phyloP scores from a whole-genome alignment of 176 grass and related monocot genomes.

The Stipa capillata region DNA sequence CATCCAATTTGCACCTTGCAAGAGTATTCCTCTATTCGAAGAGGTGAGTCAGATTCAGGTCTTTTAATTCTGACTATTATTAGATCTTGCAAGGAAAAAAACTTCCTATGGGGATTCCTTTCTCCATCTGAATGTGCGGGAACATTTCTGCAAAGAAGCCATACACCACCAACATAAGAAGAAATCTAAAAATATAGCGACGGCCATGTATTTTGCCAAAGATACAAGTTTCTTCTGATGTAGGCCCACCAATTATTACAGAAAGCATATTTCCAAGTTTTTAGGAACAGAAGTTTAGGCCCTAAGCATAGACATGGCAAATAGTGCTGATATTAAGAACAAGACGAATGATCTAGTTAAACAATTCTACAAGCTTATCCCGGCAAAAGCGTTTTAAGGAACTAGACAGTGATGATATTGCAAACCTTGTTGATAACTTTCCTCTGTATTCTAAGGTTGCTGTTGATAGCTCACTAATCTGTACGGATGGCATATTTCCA shows the following conservation, averaged over 20 bases:
- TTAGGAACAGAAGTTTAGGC: neutral
- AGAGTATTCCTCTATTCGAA: neutral
- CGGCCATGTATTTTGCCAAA: neutral
- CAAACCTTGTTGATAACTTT: neutral
- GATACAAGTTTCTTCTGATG: no score
- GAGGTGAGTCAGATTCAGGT: neutral
- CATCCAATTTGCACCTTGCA: neutral
- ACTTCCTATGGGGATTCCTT: neutral
- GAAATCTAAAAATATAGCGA: neutral
- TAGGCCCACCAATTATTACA: no score
- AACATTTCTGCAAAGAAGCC: neutral
- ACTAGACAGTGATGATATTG: neutral
- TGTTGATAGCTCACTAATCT: neutral
- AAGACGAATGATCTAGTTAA: neutral
- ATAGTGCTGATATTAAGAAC: neutral
- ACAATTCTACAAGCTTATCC: neutral
- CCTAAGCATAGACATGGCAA: neutral
- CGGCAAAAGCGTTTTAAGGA: neutral
- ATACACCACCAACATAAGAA: neutral
- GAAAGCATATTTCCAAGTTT: neutral
- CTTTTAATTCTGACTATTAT: neutral
- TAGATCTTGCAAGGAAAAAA: neutral
- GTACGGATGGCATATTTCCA: neutral
- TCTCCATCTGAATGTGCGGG: neutral
- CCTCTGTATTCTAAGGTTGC: neutral